phyloP scores from a whole-genome alignment of 805 yeast genomes.

The Candida ulmi region DNA sequence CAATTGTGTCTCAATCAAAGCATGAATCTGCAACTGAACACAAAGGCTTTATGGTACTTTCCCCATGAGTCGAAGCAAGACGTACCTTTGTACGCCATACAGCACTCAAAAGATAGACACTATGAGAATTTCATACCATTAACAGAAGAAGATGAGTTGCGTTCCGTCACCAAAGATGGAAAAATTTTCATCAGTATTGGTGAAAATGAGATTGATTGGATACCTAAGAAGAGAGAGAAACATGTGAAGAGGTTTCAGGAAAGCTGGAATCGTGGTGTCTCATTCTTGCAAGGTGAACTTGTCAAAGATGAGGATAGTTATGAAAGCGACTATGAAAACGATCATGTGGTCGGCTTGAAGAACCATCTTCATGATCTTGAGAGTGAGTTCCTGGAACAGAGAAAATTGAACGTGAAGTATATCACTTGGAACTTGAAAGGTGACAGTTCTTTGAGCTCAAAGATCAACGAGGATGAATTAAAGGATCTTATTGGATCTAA shows the following conservation, averaged over 20 bases:
- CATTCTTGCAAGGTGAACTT: background rate
- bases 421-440: constrained; percentile 37
- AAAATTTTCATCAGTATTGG: constrained; percentile 4
- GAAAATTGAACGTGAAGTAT: constrained; percentile 20
- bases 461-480: background rate
- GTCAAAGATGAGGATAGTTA: background rate
- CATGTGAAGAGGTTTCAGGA: background rate
- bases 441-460: constrained; percentile 1
- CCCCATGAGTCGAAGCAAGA: constrained; percentile 23
- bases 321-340: background rate
- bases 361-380: constrained; percentile 12
- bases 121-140: constrained; percentile 14
- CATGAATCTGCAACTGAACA: constrained; percentile 14
- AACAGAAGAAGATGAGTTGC: constrained; percentile 11
- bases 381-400: constrained; percentile 14
- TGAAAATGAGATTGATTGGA: background rate
- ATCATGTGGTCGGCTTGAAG: constrained; percentile 6
- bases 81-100: constrained; percentile 23
- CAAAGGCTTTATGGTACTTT: constrained; percentile 18
- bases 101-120: constrained; percentile 1
- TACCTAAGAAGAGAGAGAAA: background rate
- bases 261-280: background rate
- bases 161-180: background rate
- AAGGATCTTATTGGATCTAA: background rate
- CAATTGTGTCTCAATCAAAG: background rate